phyloP scores from a whole-genome alignment of 495 filamentous ascomycete species.

The Penicillium silybi region DNA sequence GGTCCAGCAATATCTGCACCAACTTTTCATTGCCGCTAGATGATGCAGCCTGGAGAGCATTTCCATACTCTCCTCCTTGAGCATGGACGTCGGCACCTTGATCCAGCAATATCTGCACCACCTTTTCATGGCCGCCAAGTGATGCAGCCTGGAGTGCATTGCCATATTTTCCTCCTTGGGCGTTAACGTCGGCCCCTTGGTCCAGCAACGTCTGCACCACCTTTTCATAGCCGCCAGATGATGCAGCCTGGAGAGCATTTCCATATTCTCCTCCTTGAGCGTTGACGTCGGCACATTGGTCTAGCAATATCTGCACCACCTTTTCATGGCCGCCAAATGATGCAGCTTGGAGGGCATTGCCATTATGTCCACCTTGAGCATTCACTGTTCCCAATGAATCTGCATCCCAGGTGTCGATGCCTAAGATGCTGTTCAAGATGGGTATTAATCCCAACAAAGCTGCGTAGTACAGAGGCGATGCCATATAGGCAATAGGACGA shows the following conservation, averaged over 20 bases:
- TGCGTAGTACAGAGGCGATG: conserved; percentile 8
- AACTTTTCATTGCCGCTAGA: conserved; percentile 5
- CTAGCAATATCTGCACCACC: too few relatives aligned
- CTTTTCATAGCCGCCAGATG: conserved; percentile 6
- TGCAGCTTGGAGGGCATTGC: conserved; percentile 16
- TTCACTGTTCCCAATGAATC: conserved; percentile 6
- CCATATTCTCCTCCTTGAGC: too few relatives aligned
- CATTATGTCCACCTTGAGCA: conserved; percentile 7
- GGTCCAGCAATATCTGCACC: conserved; percentile 12
- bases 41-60: conserved; percentile 20
- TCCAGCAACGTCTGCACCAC: conserved; percentile 23
- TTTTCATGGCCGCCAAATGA: too few relatives aligned
- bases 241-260: too few relatives aligned
- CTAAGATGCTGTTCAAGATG: neutral
- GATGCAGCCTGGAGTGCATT: too few relatives aligned
- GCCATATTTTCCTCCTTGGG: too few relatives aligned
- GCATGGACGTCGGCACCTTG: too few relatives aligned
- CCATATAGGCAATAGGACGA: neutral
- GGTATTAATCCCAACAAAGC: conserved; percentile 5
- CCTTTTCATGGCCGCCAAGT: too few relatives aligned
- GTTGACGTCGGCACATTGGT: too few relatives aligned
- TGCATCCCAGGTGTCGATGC: neutral
- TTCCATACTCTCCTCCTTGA: neutral
- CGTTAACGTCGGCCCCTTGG: conserved; percentile 16
- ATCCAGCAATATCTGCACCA: too few relatives aligned